Evolutionary conservation across 345 rosid species (phyloP), one percentile per base, ranked within the genome.

Genomic region (Ceriops tagal): DNA sequence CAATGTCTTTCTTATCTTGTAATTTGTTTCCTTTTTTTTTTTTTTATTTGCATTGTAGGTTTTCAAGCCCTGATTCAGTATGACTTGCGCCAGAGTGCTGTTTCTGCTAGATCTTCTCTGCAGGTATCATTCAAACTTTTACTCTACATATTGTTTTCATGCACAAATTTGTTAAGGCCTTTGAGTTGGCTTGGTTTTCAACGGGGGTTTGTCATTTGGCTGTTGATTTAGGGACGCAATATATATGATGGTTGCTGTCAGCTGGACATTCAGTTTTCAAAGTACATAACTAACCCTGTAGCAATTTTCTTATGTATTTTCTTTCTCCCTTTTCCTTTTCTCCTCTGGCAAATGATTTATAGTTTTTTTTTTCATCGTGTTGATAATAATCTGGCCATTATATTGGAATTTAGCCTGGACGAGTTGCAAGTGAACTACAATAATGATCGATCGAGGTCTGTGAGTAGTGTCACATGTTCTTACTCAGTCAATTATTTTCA

Each of bases 341-440:
- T 8, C 18, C n/a, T 39, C 28, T 24, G 18, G 31, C n/a, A 67
- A 31, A 51, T 10, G n/a, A 58, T 37, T 43, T 60, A 39, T 64
- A 55, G 37, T 27, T 66, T 11, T 26, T 10, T 8, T 64, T 52
- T 19, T 58, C 31, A 1, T 19, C 28, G 5, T n/a, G 3, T 46
- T 58, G 46, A n/a, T 56, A 53, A 22, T 66, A 58, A 51, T 43
- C 16, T 21, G 35, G 52, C 47, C 21, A 15, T 51, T 11, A 19
- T 64, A 46, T 72, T 61, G 47, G 34, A 26, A 63, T 73, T 28
- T 78, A 91, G 98, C 88, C 92, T 95, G 77, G 98, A 95, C 63
- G 99, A 95, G 78, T 75, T 95, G 81, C 99, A 95, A 87, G 99
- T 92, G 68, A 89, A 90, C 88, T 92, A 88, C 86, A 95, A 95